Base-by-base conservation (phyloP, 331 rosid genomes). In the Telfairia occidentalis region DNA sequence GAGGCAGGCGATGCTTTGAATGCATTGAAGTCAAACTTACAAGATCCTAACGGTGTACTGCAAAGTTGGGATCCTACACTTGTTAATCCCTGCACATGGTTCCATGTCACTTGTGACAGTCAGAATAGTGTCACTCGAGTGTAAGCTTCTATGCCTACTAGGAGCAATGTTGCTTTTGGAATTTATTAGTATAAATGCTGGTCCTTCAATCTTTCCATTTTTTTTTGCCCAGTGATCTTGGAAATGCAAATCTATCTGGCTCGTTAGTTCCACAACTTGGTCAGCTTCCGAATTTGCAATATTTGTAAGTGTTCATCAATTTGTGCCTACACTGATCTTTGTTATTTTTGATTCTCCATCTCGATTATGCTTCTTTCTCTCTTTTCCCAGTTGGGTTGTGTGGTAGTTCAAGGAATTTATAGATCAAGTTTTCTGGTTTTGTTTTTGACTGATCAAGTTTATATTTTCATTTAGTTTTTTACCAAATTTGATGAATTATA, bases 21-120 rank as follows among this genome's bases (percentile, higher is more conserved):
- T 86, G 85, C 96, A 10, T 86, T 90, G 83, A 95, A 84, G 87
- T 84, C 82, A 80, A 84, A 50, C 80, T 75, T 95, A 79, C 60
- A 2, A 50, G 98, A 95, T 88, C 97, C 98, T 63, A 88, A 88
- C 76, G 86, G 84, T 76, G 93, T 90, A 78, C 86, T 95, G 54
- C 97, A 95, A 76, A 95, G 97, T 77, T 95, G 98, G 98, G 96
- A 95, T 86, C 74, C 96, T 48, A 91, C 97, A 13, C 96, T 91
- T 30, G 98, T 91, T 76, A 88, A 95, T 87, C 98, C 98, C 69
- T 95, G 97, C 75, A 90, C 96, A 0, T 76, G 78, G 78, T 76
- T 76, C 45, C 72, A 76, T 32, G 72, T 76, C n/a, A 30, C 71
- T 53, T 76, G 78, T 46, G 55, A 55, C 71, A 78, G 79, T 26